Conservation (phyloP, 495 filamentous ascomycete species). For the Penicillium verhagenii region DNA sequence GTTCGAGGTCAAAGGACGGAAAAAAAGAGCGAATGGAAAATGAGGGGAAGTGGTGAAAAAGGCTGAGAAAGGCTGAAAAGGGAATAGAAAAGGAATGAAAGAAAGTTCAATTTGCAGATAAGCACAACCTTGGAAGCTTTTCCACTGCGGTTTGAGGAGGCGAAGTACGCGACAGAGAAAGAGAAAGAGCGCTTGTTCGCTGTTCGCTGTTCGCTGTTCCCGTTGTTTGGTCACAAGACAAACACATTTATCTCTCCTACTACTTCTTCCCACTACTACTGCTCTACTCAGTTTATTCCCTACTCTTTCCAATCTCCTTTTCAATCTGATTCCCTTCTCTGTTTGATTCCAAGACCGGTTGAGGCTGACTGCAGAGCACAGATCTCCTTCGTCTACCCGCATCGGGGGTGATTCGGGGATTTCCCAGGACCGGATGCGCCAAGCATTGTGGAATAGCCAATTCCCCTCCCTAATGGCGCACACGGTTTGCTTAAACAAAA, state of each 20-base stretch:
- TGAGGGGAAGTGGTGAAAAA: not conserved
- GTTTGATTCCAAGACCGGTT: too few species aligned
- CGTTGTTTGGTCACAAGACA: not conserved
- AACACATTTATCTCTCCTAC: not conserved
- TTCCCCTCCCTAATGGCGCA: not conserved
- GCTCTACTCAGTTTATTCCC: too few species aligned
- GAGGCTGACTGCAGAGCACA: constrained; percentile 14
- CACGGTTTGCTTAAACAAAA: not conserved
- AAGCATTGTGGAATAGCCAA: constrained; percentile 12
- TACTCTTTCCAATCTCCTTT: too few species aligned
- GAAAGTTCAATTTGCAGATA: not conserved
- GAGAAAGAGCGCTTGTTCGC: not conserved
- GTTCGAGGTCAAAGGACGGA: not conserved
- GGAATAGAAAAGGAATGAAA: not conserved
- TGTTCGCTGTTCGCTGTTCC: not conserved
- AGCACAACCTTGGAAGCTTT: not conserved
- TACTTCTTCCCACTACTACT: too few species aligned
- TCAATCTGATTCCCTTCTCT: too few species aligned
- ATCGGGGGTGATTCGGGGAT: constrained; percentile 10
- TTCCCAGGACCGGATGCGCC: constrained; percentile 11
- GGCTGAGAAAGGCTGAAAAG: not conserved
- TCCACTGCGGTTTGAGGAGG: not conserved
- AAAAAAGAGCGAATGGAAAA: not conserved
- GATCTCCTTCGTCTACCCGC: constrained; percentile 17
- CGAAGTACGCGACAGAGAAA: too few species aligned